Base-by-base conservation (phyloP, 1,284 basidiomycete species). In the Austroboletus niveus region DNA sequence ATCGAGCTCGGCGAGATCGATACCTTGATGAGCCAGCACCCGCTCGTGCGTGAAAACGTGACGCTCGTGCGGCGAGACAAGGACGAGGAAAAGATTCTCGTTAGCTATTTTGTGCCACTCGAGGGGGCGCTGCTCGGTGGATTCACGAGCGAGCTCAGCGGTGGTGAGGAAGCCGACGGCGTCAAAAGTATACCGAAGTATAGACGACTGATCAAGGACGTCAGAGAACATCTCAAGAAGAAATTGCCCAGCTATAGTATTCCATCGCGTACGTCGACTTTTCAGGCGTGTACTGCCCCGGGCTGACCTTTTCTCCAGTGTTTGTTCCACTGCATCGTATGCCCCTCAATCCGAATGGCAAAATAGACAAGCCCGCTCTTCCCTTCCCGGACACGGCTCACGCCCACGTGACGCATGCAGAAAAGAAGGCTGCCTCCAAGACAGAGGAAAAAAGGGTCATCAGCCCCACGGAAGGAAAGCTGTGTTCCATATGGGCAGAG, bases 1-100 rank as follows among this genome's bases (percentile, higher is more conserved):
- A 99, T 99, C 68, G 97, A 99, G 73, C 81, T 99, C 7, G 96
- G 96, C 17, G 97, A 99, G 73, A 98, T 99, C 60, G 97, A 99
- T 70, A 98, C 93, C 1, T 88, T 98, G 72, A 83, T 99, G 38
- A 93, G 90, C 61, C 87, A 94, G 63, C 96, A 99, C 69, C 90
- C 93, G 7, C 82, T 94, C 20, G 87, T 99, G 3, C 80, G 96
- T 11, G 97, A 98, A 75, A 99, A 99, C 65, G 94, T 99, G 48
- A 99, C 97, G 2, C 80, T 99, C 45, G 95, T 99, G 27, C 78
- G 97, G 64, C 80, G 97, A 68, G 96, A 99, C 76, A 99, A 99
- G 77, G 94, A 99, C 72, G 97, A 99, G 72, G 97, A 99, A 75
- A 99, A 99, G 78, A 95, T 98, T 32, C 84, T 99, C 12, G 92